Conservation (phyloP, 257 asterid genomes). For the Ophiorrhiza pumila region DNA sequence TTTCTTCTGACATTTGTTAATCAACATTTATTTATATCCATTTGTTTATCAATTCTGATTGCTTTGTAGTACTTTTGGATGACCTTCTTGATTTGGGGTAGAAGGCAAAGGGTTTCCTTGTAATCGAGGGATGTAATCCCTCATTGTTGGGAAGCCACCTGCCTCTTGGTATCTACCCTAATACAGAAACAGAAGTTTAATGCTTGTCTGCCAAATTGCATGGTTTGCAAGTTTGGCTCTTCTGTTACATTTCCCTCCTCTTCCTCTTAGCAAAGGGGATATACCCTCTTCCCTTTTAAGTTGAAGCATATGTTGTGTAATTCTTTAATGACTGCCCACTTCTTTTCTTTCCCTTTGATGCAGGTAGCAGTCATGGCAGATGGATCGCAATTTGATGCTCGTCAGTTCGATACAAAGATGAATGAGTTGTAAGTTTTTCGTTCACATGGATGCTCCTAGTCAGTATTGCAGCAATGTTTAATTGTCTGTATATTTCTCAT, state of each 20-base stretch:
- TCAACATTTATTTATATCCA: background rate
- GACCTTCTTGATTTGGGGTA: slow-evolving; percentile 16
- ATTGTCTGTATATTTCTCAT: too few relatives aligned
- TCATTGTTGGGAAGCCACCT: slow-evolving; percentile 18
- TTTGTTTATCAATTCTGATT: background rate
- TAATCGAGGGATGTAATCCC: slow-evolving; percentile 13
- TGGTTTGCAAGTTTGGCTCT: slow-evolving; percentile 66
- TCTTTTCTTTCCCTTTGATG: background rate
- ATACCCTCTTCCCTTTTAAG: background rate
- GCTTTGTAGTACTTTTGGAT: background rate
- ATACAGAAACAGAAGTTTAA: slow-evolving; percentile 46
- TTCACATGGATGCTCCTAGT: background rate
- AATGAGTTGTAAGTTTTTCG: slow-evolving; percentile 45
- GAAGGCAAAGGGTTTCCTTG: slow-evolving; percentile 21
- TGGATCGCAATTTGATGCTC: slow-evolving; percentile 66
- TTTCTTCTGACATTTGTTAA: background rate
- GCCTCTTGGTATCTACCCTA: slow-evolving; percentile 26
- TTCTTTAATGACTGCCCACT: background rate
- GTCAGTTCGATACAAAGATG: slow-evolving; percentile 64
- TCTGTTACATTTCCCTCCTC: slow-evolving; percentile 28
- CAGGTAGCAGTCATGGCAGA: slow-evolving; percentile 63
- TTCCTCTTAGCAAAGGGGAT: background rate
- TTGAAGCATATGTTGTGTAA: background rate
- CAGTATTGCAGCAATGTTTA: background rate
- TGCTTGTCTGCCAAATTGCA: slow-evolving; percentile 40